A percentile compares a stretch with the other conserved stretches of the same genome.
Conservation (phyloP, 2,329 filamentous ascomycete species). For the Laburnicola sp. region DNA sequence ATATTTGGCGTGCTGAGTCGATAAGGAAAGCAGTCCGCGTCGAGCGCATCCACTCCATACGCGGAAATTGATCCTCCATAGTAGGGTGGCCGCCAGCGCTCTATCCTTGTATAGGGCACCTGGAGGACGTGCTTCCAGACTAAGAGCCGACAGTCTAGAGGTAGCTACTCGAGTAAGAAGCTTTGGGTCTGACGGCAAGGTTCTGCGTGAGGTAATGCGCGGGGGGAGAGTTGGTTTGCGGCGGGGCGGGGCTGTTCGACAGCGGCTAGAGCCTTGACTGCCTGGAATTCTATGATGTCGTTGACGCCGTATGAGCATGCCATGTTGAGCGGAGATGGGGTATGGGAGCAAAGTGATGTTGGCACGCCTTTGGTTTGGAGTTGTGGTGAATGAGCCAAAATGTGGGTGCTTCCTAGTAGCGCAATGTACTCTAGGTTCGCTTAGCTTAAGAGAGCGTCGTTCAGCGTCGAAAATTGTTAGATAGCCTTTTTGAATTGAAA, state of each 20-base stretch:
- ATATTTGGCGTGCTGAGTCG: slow-evolving; percentile 7
- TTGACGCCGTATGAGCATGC: not conserved
- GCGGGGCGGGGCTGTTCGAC: not conserved
- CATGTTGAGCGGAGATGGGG: not conserved
- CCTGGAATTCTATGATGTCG: not conserved
- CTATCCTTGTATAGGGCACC: slow-evolving; percentile 8
- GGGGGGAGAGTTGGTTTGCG: not conserved
- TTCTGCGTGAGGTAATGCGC: not conserved
- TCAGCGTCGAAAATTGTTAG: too few species aligned
- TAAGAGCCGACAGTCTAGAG: slow-evolving; percentile 10
- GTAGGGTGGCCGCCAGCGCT: slow-evolving; percentile 9
- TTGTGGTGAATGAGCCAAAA: not conserved
- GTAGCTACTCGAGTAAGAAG: slow-evolving; percentile 3
- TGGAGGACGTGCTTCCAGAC: slow-evolving; percentile 11
- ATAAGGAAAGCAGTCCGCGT: slow-evolving; percentile 16
- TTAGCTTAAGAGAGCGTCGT: too few species aligned
- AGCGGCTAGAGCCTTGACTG: not conserved
- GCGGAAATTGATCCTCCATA: not conserved
- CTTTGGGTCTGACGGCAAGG: slow-evolving; percentile 1
- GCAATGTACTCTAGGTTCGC: too few species aligned
- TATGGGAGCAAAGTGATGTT: not conserved
- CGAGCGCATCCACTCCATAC: not conserved
- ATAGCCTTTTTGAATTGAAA: too few species aligned
- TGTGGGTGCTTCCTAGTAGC: not conserved
- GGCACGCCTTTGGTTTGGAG: not conserved